A percentile compares a stretch with the other conserved stretches of the same genome.
Evolutionary conservation across 1,284 basidiomycete species (phyloP).

Genomic region (Erythrobasidium hasegawianum): DNA sequence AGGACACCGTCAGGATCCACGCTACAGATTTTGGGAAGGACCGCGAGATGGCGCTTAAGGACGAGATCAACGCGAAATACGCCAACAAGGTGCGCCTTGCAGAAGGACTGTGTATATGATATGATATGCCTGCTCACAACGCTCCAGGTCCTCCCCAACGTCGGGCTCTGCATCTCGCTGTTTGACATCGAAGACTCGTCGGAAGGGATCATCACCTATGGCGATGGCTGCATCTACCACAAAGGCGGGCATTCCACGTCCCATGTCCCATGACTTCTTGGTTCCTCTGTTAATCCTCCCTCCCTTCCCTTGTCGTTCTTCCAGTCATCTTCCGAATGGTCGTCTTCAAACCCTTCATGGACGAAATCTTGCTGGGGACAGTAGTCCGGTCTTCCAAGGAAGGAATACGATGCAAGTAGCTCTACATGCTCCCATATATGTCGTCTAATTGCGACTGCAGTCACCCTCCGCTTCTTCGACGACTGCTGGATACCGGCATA

Average conservation of each 20-base stretch:
- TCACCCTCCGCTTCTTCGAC: conserved; percentile 88
- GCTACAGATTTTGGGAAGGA: conserved; percentile 69
- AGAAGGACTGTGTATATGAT: no score
- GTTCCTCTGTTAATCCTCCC: no score
- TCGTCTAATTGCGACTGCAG: conserved; percentile 52
- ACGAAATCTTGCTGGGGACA: conserved; percentile 83
- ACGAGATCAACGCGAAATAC: conserved; percentile 86
- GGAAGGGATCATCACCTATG: conserved; percentile 88
- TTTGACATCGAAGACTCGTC: conserved; percentile 81
- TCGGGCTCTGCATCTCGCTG: conserved; percentile 82
- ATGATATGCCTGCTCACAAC: no score
- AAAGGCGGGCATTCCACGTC: conserved; percentile 59
- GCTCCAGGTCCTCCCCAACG: conserved; percentile 71
- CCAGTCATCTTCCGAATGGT: conserved; percentile 83
- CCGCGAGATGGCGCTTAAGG: conserved; percentile 65
- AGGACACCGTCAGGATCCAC: conserved; percentile 75
- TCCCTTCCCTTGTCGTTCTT: not conserved
- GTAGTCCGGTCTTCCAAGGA: conserved; percentile 78
- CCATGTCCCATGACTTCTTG: no score
- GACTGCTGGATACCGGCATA: conserved; percentile 74
- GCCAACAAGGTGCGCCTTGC: conserved; percentile 71
- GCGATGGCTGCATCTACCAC: conserved; percentile 92
- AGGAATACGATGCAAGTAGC: conserved; percentile 70
- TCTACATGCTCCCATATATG: not conserved
- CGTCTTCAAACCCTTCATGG: conserved; percentile 84